Evolutionary conservation across 306 rosid genomes (phyloP), one percentile per base, ranked within the genome.

Genomic region (Cercis canadensis): DNA sequence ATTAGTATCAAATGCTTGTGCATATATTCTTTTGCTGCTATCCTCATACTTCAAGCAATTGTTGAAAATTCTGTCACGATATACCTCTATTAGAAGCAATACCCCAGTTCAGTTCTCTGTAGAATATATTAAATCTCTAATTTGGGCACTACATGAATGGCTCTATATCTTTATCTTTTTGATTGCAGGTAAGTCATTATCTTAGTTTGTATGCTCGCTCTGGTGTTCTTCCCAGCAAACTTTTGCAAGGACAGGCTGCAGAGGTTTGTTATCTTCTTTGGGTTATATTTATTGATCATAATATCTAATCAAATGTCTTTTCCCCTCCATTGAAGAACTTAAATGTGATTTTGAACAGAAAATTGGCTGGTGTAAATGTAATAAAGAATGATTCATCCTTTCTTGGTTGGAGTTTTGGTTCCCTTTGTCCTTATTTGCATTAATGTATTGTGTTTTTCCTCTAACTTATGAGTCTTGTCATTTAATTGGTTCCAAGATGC

Each of bases 151-250:
- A 10, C 15, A 9, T 75, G 41, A 51, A 55, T 31, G 4, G 51
- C n/a, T 65, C 69, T 57, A 52, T 1, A 2, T 10, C 12, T 52
- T 33, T 43, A 58, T 58, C 18, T 51, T 75, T 80, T 37, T 59
- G 19, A 59, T 62, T 80, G 85, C 96, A 93, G 98, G 87, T 93
- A 50, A 84, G 72, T 77, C 98, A 93, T 62, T 88, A 93, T 78
- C 83, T 90, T 73, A 77, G 76, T 75, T 81, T 93, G 87, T 84
- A 93, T 74, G 69, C 87, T 80, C 85, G 82, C 50, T 76, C 86
- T 13, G 97, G 97, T 55, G 82, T 81, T 79, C 89, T 80, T 62
- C 96, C 98, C 6, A 93, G 98, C 81, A 81, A 80, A 81, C 46
- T 88, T 77, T 86, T 93, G 65, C 92, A 81, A 75, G 97, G 93